Evolutionary conservation across 306 rosid genomes (phyloP).

Genomic region (Prunus mongolica): DNA sequence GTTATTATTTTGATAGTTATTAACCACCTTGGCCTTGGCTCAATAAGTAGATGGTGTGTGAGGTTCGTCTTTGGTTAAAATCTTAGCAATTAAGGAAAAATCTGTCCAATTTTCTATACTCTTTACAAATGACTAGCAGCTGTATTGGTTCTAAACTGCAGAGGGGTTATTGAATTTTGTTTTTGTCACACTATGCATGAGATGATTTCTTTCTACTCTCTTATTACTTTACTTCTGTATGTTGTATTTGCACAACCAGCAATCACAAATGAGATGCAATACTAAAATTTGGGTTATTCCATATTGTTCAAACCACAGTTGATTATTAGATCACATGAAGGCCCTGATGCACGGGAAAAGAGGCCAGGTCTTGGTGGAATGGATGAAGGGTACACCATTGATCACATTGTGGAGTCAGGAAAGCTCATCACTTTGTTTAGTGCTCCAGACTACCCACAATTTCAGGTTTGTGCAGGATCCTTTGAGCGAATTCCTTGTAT

Average conservation of each 20-base stretch:
- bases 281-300: constrained; percentile 27
- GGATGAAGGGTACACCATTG: constrained; percentile 83
- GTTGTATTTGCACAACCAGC: neutral
- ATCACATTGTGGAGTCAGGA: constrained; percentile 87
- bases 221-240: neutral
- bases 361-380: constrained; percentile 76
- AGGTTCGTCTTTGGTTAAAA: neutral
- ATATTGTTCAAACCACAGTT: constrained; percentile 38
- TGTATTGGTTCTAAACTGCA: neutral
- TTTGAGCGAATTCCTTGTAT: neutral
- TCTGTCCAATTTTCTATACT: neutral
- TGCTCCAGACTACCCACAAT: constrained; percentile 96
- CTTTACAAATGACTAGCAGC: neutral
- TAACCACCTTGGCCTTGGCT: neutral
- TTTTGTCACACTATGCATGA: neutral
- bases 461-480: constrained; percentile 55
- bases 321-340: constrained; percentile 92
- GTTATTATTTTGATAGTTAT: neutral
- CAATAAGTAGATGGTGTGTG: neutral
- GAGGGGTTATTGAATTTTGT: neutral
- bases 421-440: constrained; percentile 79
- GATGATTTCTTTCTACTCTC: neutral
- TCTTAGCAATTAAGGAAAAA: neutral
- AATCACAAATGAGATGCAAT: neutral
- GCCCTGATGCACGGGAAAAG: constrained; percentile 94